These are phyloP conservation scores for Tremellales sp. DNA, from an alignment of 1,284 basidiomycete genomes.

Conservation along the genomic window DNA sequence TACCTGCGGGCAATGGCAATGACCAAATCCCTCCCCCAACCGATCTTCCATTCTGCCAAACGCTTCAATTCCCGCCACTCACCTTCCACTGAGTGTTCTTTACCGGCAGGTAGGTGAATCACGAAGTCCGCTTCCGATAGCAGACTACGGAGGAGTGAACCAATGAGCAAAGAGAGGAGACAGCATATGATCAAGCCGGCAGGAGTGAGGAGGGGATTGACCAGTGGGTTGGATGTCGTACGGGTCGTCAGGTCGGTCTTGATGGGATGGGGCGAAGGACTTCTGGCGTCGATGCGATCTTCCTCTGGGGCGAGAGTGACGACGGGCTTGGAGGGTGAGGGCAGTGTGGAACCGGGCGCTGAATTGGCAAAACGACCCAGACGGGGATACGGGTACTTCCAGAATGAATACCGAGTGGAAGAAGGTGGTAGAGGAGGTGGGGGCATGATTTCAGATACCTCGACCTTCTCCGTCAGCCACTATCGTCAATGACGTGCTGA, in stretches of 20 bases:
- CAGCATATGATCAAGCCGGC: slow-evolving; percentile 66
- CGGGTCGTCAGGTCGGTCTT: background rate
- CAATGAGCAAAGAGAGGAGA: slow-evolving; percentile 83
- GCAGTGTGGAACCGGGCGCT: slow-evolving; percentile 10
- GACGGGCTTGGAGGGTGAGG: slow-evolving; percentile 10
- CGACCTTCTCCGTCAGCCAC: background rate
- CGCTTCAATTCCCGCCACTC: slow-evolving; percentile 80
- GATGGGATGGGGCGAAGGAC: background rate
- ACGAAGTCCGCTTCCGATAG: slow-evolving; percentile 83
- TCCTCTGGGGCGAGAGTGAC: slow-evolving; percentile 1
- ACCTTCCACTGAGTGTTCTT: slow-evolving; percentile 39
- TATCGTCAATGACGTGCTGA: background rate
- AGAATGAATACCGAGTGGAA: slow-evolving; percentile 13
- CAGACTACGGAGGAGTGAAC: slow-evolving; percentile 80
- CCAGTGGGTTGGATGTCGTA: slow-evolving; percentile 7
- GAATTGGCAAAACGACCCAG: slow-evolving; percentile 19
- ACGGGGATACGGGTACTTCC: slow-evolving; percentile 16
- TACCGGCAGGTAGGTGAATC: slow-evolving; percentile 57
- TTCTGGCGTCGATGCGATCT: background rate
- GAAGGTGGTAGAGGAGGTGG: slow-evolving; percentile 2
- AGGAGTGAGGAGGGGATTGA: slow-evolving; percentile 37
- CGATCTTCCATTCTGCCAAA: slow-evolving; percentile 58
- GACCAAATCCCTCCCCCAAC: slow-evolving; percentile 49
- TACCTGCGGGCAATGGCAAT: slow-evolving; percentile 46
- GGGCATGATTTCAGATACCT: slow-evolving; percentile 6